Base-by-base conservation (phyloP, 495 filamentous ascomycete species). In the Glarea lozoyensis region DNA sequence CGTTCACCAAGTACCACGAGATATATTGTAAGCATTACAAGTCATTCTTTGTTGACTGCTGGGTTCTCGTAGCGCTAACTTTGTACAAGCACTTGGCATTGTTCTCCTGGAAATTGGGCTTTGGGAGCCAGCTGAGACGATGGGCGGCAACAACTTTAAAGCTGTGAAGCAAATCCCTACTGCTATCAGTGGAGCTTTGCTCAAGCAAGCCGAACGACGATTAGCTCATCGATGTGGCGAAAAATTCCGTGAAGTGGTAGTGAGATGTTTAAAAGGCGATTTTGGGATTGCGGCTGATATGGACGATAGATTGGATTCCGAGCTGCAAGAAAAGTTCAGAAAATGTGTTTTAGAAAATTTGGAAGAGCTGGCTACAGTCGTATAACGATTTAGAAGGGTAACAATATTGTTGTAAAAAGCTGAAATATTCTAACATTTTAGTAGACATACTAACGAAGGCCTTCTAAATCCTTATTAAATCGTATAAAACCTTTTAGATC, bases 21-120 rank as follows among this genome's bases (percentile, higher is more conserved):
- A 75, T 82, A 21, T 82, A 82, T 48, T 73, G 69, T 46, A 63
- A 80, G 10, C 76, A 77, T 0, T 69, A 78, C 2, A 72, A 64
- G 42, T 60, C 81, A 0, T 48, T 82, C 0, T 78, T 81, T 55
- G 60, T 82, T 20, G 76, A 72, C 0, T 39, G 80, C n/a, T 78
- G 74, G 74, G 41, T 29, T 7, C n/a, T 29, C 25, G 7, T n/a
- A n/a, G 25, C 25, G 52, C 1, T 11, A 51, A 58, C 38, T 56
- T 60, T 45, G 61, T 56, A 16, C 58, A 63, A 37, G 46, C 51
- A 19, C 27, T 62, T 9, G 50, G 53, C 18, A 51, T 53, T 9
- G 49, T 55, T 18, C 31, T 62, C n/a, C 55, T 60, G 4, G 58
- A 60, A 32, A 60, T 57, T 25, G 56, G 53, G 25, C 43, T 45